Conservation (phyloP, 1,284 basidiomycete genomes). For the Ganoderma lingzhi region DNA sequence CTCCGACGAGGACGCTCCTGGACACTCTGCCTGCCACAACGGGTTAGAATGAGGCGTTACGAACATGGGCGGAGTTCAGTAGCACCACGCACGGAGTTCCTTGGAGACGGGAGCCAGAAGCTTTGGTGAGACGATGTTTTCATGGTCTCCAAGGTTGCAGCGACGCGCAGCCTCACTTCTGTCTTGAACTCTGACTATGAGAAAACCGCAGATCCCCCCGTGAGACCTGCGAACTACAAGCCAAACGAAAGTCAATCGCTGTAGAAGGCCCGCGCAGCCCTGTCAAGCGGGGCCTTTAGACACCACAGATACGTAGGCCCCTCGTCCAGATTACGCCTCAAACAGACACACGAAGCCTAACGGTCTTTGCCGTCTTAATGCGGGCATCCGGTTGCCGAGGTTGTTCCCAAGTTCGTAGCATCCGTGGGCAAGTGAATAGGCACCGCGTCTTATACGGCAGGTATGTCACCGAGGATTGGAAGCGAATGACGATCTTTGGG, state of each 20-base stretch:
- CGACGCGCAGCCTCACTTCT: neutral
- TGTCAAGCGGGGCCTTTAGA: conserved; percentile 11
- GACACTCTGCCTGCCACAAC: neutral
- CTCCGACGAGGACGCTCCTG: neutral
- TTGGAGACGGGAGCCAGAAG: neutral
- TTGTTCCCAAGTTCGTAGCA: conserved; percentile 17
- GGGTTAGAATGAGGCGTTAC: neutral
- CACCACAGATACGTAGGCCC: conserved; percentile 1
- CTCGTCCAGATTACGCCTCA: conserved; percentile 4
- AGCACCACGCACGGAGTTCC: neutral
- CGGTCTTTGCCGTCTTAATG: conserved; percentile 25
- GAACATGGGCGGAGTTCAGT: neutral
- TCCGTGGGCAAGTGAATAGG: conserved; percentile 16
- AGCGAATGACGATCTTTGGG: neutral
- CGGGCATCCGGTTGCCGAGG: conserved; percentile 23
- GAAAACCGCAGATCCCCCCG: neutral
- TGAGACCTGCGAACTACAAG: conserved; percentile 11
- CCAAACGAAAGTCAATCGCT: conserved; percentile 16
- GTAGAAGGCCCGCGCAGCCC: neutral
- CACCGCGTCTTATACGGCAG: conserved; percentile 17
- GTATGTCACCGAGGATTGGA: conserved; percentile 8
- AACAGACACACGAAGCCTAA: conserved; percentile 26
- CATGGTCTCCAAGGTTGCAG: neutral
- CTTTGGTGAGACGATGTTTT: neutral
- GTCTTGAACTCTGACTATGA: conserved; percentile 6